Percentiles rank a stretch among this genome's conserved stretches.
These are phyloP conservation scores for Xylaria bambusicola DNA, from an alignment of 495 filamentous ascomycete species.

Conservation along the genomic window DNA sequence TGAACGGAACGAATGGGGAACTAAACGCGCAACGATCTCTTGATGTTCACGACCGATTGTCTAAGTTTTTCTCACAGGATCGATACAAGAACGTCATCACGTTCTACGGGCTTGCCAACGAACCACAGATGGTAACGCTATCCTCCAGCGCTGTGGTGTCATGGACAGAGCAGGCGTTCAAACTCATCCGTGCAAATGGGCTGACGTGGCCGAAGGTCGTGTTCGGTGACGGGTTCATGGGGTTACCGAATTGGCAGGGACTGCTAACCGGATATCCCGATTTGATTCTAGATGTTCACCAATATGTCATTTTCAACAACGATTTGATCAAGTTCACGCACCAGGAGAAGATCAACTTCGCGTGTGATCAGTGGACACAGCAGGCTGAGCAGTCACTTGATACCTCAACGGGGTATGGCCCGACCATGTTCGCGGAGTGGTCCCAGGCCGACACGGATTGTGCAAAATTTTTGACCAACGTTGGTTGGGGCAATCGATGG, in stretches of 20 bases:
- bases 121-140: conserved; percentile 76
- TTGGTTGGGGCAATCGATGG: conserved; percentile 87
- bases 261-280: conserved; percentile 56
- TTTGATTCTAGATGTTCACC: conserved; percentile 88
- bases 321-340: conserved; percentile 73
- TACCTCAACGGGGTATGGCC: conserved; percentile 81
- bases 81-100: conserved; percentile 81
- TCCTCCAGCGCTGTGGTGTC: conserved; percentile 58
- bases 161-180: conserved; percentile 68
- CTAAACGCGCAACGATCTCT: conserved; percentile 72
- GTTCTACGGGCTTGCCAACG: conserved; percentile 86
- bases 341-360: conserved; percentile 74
- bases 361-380: conserved; percentile 80
- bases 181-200: conserved; percentile 69
- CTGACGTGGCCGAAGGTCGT: conserved; percentile 58
- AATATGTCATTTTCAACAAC: conserved; percentile 87
- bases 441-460: conserved; percentile 98
- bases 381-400: conserved; percentile 73
- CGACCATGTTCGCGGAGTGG: conserved; percentile 98
- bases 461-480: conserved; percentile 82
- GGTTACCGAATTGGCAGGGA: conserved; percentile 76
- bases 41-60: conserved; percentile 78
- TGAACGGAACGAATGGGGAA: conserved; percentile 71
- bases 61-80: conserved; percentile 80
- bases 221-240: conserved; percentile 84